Base-by-base conservation (phyloP, 345 rosid species). In the Nasturtium officinale region DNA sequence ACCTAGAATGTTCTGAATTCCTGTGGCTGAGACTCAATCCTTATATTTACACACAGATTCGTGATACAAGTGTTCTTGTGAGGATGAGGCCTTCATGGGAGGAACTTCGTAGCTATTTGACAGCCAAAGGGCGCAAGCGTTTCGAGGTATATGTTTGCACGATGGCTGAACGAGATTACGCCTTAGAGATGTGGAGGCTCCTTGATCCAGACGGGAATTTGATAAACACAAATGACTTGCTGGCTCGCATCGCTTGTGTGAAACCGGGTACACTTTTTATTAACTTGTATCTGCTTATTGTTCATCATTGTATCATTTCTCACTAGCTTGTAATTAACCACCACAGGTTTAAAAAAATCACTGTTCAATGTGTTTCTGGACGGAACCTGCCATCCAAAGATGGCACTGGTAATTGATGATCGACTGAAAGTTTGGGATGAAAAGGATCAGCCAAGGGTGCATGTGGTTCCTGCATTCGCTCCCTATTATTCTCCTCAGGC, bases 81-180 rank as follows among this genome's bases (percentile, higher is more conserved):
- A 86, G 99, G 87, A 69, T 96, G 84, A 87, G 99, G 82, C 96
- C 99, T 82, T 95, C 97, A 46, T 96, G 98, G 98, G 99, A 96
- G 76, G 99, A 96, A 51, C 85, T 96, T 20, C 80, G 92, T 51
- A 86, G 88, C 81, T 96, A 96, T 80, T 81, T 96, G 89, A 92
- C 86, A 68, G 99, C 99, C 55, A 87, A 84, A 80, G 98, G 95
- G 67, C 91, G 99, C 54, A 96, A 92, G 84, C 97, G 99, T 32
- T 96, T 96, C 80, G 98, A 92, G 79, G 99, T 96, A 77, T 96
- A 92, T 85, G 99, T 90, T 81, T 96, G 99, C 87, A 96, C 99
- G 4, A 96, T 96, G 99, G 98, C 99, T 69, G 98, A 96, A 82
- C 87, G 91, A 81, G 98, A 96, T 81, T 96, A 96, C 76, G 98